Evolutionary conservation across 768 basidiomycete genomes (phyloP), one percentile per base, ranked within the genome.

Genomic region (Coprinopsis cinerea): DNA sequence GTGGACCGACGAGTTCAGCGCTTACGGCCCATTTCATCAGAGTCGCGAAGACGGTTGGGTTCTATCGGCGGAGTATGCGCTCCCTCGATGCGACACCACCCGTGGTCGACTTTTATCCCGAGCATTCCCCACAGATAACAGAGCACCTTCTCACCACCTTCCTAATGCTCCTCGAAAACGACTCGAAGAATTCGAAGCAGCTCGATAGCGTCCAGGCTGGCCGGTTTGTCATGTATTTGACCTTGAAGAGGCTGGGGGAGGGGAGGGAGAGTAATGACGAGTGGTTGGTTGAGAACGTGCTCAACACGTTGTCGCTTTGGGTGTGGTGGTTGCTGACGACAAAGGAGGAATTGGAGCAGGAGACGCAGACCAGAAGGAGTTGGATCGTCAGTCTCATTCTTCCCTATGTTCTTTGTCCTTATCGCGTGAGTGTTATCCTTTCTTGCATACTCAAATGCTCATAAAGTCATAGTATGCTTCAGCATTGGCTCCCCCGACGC

Each of bases 131-230:
- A 34, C 40, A 30, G 15, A 23, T 47, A 5, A 36, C 46, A 7
- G 32, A 18, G 10, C 30, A 49, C 22, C 28, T 49, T 20, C 27
- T 49, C 18, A 15, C 20, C 13, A 30, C 37, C 17, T 39, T 10
- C 36, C 36, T 34, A 14, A 26, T 18, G 10, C 6, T 17, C 41
- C 20, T 26, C 32, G 30, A 44, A 51, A 4, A 83, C 64, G 84
- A 87, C 62, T 83, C 82, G 27, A 74, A 73, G 59, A 88, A 88
- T 60, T 69, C 70, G 28, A 64, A 56, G 2, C 81, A 81, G 63
- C 76, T 87, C 42, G 68, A 75, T 49, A 67, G 64, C 20, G 83
- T 78, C 0, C 73, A 75, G 2, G 67, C 82, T 2, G 69, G 71
- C 30, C 53, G 52, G 3, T 81, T 76, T 36, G 67, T 79, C 7